Evolutionary conservation across 1,284 basidiomycete species (phyloP), one percentile per base, ranked within the genome.

Genomic region (Coniophora puteana): DNA sequence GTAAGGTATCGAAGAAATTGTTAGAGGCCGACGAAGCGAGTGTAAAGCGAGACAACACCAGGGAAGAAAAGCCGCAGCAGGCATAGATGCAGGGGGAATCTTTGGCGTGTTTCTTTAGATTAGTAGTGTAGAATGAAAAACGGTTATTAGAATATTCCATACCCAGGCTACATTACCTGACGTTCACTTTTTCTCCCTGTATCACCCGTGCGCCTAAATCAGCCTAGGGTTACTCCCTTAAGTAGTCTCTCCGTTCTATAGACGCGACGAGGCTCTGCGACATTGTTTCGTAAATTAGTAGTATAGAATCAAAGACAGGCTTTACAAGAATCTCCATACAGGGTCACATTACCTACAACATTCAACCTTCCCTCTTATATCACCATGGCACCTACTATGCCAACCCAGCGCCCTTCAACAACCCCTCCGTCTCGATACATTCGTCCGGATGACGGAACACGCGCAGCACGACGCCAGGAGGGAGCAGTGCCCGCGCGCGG

Each of bases 381-480:
- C 11, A 18, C 24, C 7, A 21, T 7, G 13, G 6, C 11, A 12
- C 8, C 17, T 20, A n/a, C 21, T 18, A 4, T 4, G 34, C 11
- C 6, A 23, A 36, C 17, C 28, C 20, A 23, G 22, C 50, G 22
- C 24, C 25, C 41, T 11, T 36, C 53, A 33, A 74, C 51, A 40
- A 74, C 59, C 13, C 58, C 30, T 63, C 62, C 17, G 70, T 72
- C 56, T 87, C 85, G 6, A 75, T 66, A 51, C 85, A 88, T 49
- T 89, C 83, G 45, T 55, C 60, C 6, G 86, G 80, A 28, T 76
- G 58, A 49, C 74, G 69, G 53, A 89, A 89, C 16, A 89, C 58
- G 34, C 83, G 69, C 54, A 89, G 59, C 12, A 66, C 61, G 8
- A 86, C 67, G 44, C 74, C 63, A 21, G 58, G 52, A 11, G 82